Evolutionary conservation across 2,329 filamentous ascomycete species (phyloP).

Genomic region (Pleurostoma richardsiae): DNA sequence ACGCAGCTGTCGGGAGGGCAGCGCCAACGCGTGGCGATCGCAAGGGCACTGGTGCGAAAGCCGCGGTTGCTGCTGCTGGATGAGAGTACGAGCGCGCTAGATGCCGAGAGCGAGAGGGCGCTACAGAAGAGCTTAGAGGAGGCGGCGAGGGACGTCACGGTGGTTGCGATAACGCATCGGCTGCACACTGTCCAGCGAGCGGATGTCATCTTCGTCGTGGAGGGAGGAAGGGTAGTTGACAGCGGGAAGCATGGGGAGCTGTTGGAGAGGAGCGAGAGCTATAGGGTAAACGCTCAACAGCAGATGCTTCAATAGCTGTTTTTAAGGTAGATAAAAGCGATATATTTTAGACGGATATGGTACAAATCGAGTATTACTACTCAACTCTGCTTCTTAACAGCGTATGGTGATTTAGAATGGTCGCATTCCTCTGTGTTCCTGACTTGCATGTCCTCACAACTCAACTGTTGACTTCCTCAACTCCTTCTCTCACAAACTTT

Average conservation of each 20-base stretch:
- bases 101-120: conserved; percentile 61
- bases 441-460: too few species aligned
- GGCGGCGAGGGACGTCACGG: conserved; percentile 47
- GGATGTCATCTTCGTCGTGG: conserved; percentile 53
- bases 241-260: conserved; percentile 49
- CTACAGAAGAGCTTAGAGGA: conserved; percentile 63
- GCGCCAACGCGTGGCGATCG: conserved; percentile 72
- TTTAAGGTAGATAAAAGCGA: too few species aligned
- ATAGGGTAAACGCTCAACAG: conserved; percentile 45
- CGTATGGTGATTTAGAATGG: too few species aligned
- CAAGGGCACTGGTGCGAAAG: conserved; percentile 66
- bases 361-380: too few species aligned
- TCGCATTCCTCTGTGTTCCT: too few species aligned
- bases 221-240: conserved; percentile 47
- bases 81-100: conserved; percentile 75
- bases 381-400: too few species aligned
- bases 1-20: conserved; percentile 74
- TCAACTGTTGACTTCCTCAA: too few species aligned
- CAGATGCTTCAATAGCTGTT: conserved; percentile 27
- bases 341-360: too few species aligned
- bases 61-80: conserved; percentile 73
- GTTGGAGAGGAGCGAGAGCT: conserved; percentile 45
- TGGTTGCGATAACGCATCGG: conserved; percentile 54
- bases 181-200: conserved; percentile 52
- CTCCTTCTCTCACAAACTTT: too few species aligned